phyloP scores from a whole-genome alignment of 805 yeast species.

The Kuraishia ogatae region DNA sequence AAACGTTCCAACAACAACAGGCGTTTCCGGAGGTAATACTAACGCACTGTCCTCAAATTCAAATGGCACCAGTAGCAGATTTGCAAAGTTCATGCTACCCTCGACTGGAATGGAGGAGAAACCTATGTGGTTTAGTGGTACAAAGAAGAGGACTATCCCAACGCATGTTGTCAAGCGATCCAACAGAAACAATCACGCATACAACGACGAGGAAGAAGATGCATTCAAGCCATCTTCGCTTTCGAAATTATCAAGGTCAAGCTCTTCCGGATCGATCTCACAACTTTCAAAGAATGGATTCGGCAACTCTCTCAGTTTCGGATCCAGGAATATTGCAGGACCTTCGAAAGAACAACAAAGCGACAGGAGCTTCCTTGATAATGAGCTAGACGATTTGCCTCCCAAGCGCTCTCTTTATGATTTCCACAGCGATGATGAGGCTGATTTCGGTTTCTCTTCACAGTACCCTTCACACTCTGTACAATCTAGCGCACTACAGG shows the following conservation, averaged over 20 bases:
- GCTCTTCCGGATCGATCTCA: background rate
- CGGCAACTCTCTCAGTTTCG: background rate
- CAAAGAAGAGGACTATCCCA: conserved; percentile 2
- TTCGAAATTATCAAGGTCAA: background rate
- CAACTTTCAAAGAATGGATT: background rate
- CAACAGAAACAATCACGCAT: background rate
- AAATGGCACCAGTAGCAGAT: background rate
- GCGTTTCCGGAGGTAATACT: background rate
- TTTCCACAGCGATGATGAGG: conserved; percentile 31
- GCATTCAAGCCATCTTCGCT: background rate
- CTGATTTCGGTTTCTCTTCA: conserved; percentile 26
- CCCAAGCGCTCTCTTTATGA: conserved; percentile 44
- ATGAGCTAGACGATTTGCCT: conserved; percentile 33
- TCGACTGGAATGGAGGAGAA: conserved; percentile 1
- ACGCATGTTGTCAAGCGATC: conserved; percentile 3
- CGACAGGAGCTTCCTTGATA: background rate
- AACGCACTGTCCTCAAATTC: background rate
- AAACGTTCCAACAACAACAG: background rate
- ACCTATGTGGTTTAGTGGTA: conserved; percentile 1
- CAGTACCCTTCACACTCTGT: conserved; percentile 15
- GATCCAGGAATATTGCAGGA: background rate
- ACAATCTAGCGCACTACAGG: conserved; percentile 16
- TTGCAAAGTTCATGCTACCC: conserved; percentile 1
- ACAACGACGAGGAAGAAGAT: conserved; percentile 1
- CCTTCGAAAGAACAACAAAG: background rate